Base-by-base conservation (phyloP, 768 basidiomycete genomes). In the Trametes sanguinea region DNA sequence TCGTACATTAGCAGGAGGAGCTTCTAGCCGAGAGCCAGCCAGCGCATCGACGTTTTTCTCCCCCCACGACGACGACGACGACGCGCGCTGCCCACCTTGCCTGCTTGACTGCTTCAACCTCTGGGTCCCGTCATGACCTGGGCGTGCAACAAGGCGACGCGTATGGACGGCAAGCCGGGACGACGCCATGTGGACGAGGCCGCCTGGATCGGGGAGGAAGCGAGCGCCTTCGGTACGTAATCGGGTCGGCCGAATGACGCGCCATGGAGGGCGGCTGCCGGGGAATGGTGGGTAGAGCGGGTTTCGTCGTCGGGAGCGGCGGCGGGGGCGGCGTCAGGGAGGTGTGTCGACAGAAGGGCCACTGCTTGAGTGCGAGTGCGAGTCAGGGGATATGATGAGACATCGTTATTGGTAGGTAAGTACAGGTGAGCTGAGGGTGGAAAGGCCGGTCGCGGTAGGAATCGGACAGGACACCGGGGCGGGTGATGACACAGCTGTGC, bases 401-500 rank as follows among this genome's bases (percentile, higher is more conserved):
- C 22, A 22, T 22, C 22, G 22, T 22, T 22, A 22, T 22, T 22
- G 22, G 22, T 22, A 22, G 22, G 22, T 22, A 22, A 22, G 22
- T 22, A 22, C 22, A 22, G 22, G 22, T 22, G 22, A 22, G 22
- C 22, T 22, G 35, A 37, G 32, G n/a, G 40, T 13, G n/a, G 29
- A 9, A 13, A n/a, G 11, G 42, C 40, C 11, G n/a, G 2, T 10
- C 30, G 61, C 61, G 61, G 54, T 62, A 56, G 61, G 61, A 61
- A 50, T 61, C 60, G 60, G 60, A 55, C 47, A 50, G 55, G 22
- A 22, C 22, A 22, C 22, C 22, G 22, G 22, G 30, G 50, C 44
- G 30, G 37, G 35, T 58, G 62, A 63, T 63, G 62, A 63, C 62
- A 63, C 56, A 63, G 44, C 46, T 40, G 45, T 55, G 62, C 56